Percentiles rank a stretch among this genome's conserved stretches.
These are phyloP conservation scores for Arthroderma uncinatum DNA, from an alignment of 2,329 filamentous ascomycete species.

Conservation along the genomic window DNA sequence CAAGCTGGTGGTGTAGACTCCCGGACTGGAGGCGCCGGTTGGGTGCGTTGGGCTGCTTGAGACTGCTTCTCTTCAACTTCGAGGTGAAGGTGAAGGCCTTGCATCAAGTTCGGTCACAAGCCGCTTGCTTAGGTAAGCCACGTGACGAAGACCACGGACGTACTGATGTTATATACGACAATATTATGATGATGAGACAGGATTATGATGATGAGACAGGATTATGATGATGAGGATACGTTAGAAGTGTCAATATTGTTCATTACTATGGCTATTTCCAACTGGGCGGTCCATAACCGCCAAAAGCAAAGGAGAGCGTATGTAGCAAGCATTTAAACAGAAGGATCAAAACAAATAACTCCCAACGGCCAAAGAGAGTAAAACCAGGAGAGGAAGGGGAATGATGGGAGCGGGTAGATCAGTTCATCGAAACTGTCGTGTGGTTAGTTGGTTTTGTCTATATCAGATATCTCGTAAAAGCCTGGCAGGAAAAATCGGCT, in stretches of 20 bases:
- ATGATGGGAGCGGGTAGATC: not conserved
- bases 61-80: not conserved
- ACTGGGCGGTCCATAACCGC: not conserved
- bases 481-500: slow-evolving; percentile 7
- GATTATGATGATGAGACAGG: no score
- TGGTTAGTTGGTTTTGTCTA: not conserved
- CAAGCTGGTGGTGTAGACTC: not conserved
- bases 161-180: no score
- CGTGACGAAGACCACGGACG: not conserved
- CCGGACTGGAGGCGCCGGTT: not conserved
- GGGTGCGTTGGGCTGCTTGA: not conserved
- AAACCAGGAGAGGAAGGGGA: not conserved
- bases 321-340: not conserved
- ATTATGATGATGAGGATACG: not conserved
- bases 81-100: not conserved
- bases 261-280: slow-evolving; percentile 1
- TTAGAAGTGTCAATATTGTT: no score
- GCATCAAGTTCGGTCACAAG: not conserved
- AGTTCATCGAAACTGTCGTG: not conserved
- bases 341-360: not conserved
- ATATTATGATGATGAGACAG: no score
- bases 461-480: slow-evolving; percentile 9
- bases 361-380: not conserved
- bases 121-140: not conserved
- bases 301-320: not conserved